Conservation (phyloP, 495 filamentous ascomycete species). For the Xylaria curta region DNA sequence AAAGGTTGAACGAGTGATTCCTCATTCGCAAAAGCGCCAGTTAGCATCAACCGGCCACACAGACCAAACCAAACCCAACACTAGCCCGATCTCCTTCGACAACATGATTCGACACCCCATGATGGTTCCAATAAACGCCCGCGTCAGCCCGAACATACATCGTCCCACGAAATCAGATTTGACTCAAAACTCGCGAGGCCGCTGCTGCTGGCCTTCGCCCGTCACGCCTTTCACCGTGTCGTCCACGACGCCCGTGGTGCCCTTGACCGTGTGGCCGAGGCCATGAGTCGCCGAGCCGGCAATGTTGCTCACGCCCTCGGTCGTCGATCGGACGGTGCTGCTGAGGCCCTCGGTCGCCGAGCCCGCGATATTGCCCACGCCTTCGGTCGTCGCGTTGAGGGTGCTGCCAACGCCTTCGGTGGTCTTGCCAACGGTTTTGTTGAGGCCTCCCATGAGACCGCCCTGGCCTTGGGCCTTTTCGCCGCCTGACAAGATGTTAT, state of each 20-base stretch:
- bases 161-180: background rate
- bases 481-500: conserved; percentile 49
- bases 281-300: conserved; percentile 38
- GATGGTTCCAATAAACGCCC: background rate
- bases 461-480: conserved; percentile 49
- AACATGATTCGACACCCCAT: background rate
- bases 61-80: background rate
- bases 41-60: background rate
- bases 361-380: conserved; percentile 41
- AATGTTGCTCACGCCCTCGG: conserved; percentile 42
- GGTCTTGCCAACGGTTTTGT: conserved; percentile 44
- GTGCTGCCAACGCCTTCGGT: conserved; percentile 43
- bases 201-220: conserved; percentile 25
- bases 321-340: conserved; percentile 36
- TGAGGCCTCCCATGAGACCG: conserved; percentile 46
- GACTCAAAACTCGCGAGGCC: background rate
- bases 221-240: conserved; percentile 35
- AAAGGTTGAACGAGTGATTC: background rate
- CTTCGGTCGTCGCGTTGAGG: conserved; percentile 39
- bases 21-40: background rate
- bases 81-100: background rate
- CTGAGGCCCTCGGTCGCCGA: conserved; percentile 41
- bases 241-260: conserved; percentile 32
- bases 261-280: conserved; percentile 31
- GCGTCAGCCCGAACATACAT: background rate